A percentile compares a stretch with the other conserved stretches of the same genome.
phyloP scores from a whole-genome alignment of 352 stramenopile species.

The Globisporangium perplexum region DNA sequence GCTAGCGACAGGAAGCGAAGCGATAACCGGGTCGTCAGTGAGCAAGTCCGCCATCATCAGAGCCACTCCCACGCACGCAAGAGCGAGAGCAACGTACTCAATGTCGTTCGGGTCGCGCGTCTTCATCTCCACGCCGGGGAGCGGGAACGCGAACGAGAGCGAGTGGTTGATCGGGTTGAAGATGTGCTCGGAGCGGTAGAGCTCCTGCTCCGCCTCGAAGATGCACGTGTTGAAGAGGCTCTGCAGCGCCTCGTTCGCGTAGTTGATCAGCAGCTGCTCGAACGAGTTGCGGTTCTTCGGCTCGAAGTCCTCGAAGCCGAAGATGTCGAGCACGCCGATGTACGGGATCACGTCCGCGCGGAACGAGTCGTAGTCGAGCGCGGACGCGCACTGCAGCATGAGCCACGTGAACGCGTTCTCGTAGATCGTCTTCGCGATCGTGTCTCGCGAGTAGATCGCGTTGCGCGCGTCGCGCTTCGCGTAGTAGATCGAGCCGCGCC shows the following conservation, averaged over 20 bases:
- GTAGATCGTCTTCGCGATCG: slow-evolving; percentile 89
- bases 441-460: slow-evolving; percentile 81
- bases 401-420: slow-evolving; percentile 87
- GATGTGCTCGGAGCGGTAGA: slow-evolving; percentile 83
- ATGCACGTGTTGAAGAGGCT: slow-evolving; percentile 88
- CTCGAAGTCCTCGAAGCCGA: slow-evolving; percentile 90
- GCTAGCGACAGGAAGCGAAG: slow-evolving; percentile 5
- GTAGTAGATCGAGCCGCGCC: slow-evolving; percentile 75
- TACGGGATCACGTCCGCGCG: slow-evolving; percentile 78
- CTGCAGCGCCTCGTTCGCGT: slow-evolving; percentile 89
- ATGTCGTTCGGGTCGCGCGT: slow-evolving; percentile 29
- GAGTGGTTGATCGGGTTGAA: slow-evolving; percentile 78
- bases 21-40: neutral
- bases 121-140: slow-evolving; percentile 30
- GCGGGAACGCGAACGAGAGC: slow-evolving; percentile 65
- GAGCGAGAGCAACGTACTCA: slow-evolving; percentile 20
- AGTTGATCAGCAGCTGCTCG: slow-evolving; percentile 92
- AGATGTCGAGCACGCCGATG: slow-evolving; percentile 91
- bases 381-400: slow-evolving; percentile 75
- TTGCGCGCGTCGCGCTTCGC: slow-evolving; percentile 54
- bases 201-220: slow-evolving; percentile 80
- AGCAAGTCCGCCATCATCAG: neutral
- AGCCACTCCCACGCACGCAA: neutral
- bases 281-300: slow-evolving; percentile 89
- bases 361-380: slow-evolving; percentile 77